phyloP scores from a whole-genome alignment of 2,329 filamentous ascomycete genomes.

The Juglanconis juglandina region DNA sequence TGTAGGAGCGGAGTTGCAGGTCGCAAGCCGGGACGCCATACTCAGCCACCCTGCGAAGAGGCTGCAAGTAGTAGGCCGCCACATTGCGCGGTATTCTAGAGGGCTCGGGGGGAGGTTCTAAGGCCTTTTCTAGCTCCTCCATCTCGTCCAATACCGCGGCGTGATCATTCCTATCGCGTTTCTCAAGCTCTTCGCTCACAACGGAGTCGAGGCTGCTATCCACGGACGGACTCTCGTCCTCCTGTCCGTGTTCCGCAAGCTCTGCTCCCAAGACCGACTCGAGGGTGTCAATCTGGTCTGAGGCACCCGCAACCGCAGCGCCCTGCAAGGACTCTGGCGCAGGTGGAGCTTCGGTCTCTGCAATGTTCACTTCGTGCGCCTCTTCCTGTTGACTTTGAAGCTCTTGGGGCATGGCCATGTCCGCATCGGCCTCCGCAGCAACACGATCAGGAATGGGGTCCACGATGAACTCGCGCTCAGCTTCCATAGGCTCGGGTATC shows the following conservation, averaged over 20 bases:
- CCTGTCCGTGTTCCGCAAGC: background rate
- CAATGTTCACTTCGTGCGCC: background rate
- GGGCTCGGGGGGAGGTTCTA: constrained; percentile 19
- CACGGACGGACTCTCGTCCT: background rate
- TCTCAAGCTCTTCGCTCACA: background rate
- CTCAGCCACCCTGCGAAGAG: constrained; percentile 69
- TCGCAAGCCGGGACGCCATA: constrained; percentile 83
- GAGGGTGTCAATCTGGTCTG: background rate
- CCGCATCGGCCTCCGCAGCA: background rate
- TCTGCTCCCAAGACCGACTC: background rate
- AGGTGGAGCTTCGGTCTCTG: background rate
- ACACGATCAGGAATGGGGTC: background rate
- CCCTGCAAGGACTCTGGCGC: background rate
- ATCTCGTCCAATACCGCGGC: background rate
- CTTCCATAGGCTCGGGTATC: background rate
- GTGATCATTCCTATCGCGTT: background rate
- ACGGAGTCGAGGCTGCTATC: background rate
- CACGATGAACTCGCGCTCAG: background rate
- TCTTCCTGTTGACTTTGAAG: background rate
- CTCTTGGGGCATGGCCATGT: background rate
- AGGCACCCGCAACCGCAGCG: background rate
- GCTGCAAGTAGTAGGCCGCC: constrained; percentile 81
- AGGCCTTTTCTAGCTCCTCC: background rate
- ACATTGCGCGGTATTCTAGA: constrained; percentile 70
- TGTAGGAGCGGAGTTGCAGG: constrained; percentile 90